Base-by-base conservation (phyloP, 345 rosid species). In the Dimocarpus longan region DNA sequence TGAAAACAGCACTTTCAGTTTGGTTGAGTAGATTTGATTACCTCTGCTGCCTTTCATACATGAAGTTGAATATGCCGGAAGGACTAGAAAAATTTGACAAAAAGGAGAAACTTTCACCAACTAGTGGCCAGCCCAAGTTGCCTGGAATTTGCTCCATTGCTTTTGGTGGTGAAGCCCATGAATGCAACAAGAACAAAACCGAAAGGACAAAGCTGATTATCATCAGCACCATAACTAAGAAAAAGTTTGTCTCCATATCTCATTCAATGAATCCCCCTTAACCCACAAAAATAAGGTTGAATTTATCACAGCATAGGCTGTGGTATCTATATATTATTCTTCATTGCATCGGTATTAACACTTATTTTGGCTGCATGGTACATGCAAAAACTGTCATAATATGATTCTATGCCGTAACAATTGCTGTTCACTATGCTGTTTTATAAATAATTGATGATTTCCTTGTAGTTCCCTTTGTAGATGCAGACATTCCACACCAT, bases 71-170 rank as follows among this genome's bases (percentile, higher is more conserved):
- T 60, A 91, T 86, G 9, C 93, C 95, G 13, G 87, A 73, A 10
- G 95, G 87, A 59, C 90, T 88, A 0, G 92, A 86, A 67, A 91
- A 91, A 43, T 83, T 87, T 21, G 90, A 86, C 11, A 90, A 24
- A 81, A 90, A 91, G 37, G 91, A 81, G 73, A 86, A 75, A 84
- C 92, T 91, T 83, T 91, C 93, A 1, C 95, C 92, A 5, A 89
- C 56, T 12, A 88, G 4, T 0, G 93, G 95, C 95, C 89, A 90
- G 10, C 95, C 92, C 70, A 88, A 74, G 84, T 79, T 81, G 15
- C 95, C 92, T 0, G 92, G 95, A 43, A 88, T 87, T 24, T 43
- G 80, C 79, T 90, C 91, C 91, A 88, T 90, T 32, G 71, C 90
- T 76, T 85, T 84, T 28, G 92, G 92, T 22, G 92, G 92, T 16